A percentile compares a stretch with the other conserved stretches of the same genome.
phyloP scores from a whole-genome alignment of 1,139 yeast genomes.

The Blastobotrys niveus region DNA sequence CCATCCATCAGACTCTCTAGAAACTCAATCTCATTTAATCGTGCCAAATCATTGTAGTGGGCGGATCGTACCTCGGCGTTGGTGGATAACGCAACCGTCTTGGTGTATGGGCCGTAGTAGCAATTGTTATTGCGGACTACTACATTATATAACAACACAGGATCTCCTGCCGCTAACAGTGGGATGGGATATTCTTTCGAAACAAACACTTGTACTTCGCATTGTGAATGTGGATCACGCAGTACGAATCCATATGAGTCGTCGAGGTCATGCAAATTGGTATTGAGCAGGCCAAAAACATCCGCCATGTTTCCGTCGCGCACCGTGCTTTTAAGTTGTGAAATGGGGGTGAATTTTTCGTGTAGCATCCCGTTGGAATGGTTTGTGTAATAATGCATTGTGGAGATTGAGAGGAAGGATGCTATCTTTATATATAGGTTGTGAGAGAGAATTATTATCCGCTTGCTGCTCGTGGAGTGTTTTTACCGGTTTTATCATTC shows the following conservation, averaged over 20 bases:
- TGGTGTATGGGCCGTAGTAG: slow-evolving; percentile 5
- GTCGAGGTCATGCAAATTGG: slow-evolving; percentile 10
- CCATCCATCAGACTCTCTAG: slow-evolving; percentile 7
- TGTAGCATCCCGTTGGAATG: not conserved
- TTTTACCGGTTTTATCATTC: no score
- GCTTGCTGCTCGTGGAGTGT: no score
- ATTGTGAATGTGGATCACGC: not conserved
- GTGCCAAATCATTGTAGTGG: slow-evolving; percentile 1
- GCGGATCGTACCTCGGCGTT: slow-evolving; percentile 2
- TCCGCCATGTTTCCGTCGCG: slow-evolving; percentile 8
- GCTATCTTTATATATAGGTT: no score
- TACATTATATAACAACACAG: slow-evolving; percentile 10
- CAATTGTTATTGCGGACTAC: not conserved
- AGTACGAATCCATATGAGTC: slow-evolving; percentile 9
- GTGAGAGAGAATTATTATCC: no score
- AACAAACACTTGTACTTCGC: slow-evolving; percentile 8
- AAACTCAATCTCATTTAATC: slow-evolving; percentile 5
- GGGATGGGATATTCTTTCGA: slow-evolving; percentile 5
- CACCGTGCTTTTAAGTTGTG: not conserved
- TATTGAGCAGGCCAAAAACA: slow-evolving; percentile 8
- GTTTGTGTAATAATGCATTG: no score
- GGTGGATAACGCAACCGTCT: slow-evolving; percentile 7
- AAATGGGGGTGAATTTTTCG: slow-evolving; percentile 2
- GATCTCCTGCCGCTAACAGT: slow-evolving; percentile 5
- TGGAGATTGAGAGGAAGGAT: no score